Evolutionary conservation across 495 filamentous ascomycete genomes (phyloP).

Genomic region (Parathielavia appendiculata): DNA sequence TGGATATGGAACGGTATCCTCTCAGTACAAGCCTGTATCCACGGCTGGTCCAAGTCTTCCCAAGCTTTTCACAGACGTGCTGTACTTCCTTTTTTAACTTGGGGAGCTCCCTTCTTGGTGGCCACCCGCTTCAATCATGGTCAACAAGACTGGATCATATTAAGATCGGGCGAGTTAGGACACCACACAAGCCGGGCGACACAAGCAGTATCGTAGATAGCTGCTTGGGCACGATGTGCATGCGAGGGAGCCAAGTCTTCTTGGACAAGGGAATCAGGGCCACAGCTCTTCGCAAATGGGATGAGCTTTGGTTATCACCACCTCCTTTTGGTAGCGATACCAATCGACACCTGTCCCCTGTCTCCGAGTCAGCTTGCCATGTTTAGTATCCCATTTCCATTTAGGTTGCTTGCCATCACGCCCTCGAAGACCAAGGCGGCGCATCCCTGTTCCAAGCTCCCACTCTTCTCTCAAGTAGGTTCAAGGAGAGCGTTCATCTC

Average conservation of each 20-base stretch:
- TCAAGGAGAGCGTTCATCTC: conserved; percentile 20
- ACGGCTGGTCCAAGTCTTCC: background rate
- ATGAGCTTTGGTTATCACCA: background rate
- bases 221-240: background rate
- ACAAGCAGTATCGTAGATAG: background rate
- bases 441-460: conserved; percentile 19
- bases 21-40: background rate
- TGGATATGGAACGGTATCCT: background rate
- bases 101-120: background rate
- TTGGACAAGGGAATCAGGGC: background rate
- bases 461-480: conserved; percentile 4
- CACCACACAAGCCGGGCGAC: background rate
- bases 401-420: background rate
- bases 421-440: background rate
- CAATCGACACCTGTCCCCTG: background rate
- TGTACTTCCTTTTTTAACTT: background rate
- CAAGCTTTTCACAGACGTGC: background rate
- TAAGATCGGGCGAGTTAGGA: background rate
- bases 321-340: background rate
- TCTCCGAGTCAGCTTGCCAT: background rate
- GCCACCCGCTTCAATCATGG: background rate
- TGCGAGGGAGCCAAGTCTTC: background rate
- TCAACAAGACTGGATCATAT: too few relatives aligned
- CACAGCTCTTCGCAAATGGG: background rate
- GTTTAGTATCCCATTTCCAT: background rate